phyloP scores from a whole-genome alignment of 345 rosid species.

The Murraya koenigii region DNA sequence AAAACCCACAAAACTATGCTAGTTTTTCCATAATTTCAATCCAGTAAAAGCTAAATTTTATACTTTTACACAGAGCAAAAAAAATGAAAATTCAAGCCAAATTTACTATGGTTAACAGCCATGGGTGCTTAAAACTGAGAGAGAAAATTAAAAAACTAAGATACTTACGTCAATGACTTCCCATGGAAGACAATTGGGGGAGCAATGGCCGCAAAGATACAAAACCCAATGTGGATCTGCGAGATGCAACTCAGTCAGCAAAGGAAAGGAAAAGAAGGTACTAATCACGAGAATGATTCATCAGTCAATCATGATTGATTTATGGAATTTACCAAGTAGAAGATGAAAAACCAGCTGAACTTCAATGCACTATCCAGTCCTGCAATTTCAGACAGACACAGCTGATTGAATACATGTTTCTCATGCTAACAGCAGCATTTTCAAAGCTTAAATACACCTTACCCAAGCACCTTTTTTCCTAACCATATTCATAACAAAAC shows the following conservation, averaged over 20 bases:
- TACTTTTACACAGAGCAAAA: not conserved
- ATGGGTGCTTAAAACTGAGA: not conserved
- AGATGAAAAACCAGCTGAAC: slow-evolving; percentile 92
- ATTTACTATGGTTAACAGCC: not conserved
- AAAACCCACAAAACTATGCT: not conserved
- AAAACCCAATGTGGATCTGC: slow-evolving; percentile 92
- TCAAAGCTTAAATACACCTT: not conserved
- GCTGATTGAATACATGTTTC: not conserved
- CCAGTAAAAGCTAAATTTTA: not conserved
- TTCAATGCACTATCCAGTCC: slow-evolving; percentile 98
- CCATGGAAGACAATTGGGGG: slow-evolving; percentile 97
- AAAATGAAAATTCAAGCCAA: not conserved
- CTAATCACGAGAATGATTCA: not conserved
- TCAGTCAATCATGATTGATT: not conserved
- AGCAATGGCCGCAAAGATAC: slow-evolving; percentile 97
- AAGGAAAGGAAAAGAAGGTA: slow-evolving; percentile 5
- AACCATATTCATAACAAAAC: not conserved
- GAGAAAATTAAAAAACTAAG: slow-evolving; percentile 15
- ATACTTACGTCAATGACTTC: slow-evolving; percentile 89
- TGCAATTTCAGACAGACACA: slow-evolving; percentile 35
- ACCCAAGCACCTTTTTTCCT: not conserved
- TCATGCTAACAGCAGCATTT: not conserved
- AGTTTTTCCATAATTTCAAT: not conserved
- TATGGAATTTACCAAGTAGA: slow-evolving; percentile 76
- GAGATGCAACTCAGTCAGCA: slow-evolving; percentile 12